A percentile compares a stretch with the other conserved stretches of the same genome.
These are phyloP conservation scores for Euptelea pleiosperma DNA, from an alignment of 164 flowering plant genomes.

Conservation along the genomic window DNA sequence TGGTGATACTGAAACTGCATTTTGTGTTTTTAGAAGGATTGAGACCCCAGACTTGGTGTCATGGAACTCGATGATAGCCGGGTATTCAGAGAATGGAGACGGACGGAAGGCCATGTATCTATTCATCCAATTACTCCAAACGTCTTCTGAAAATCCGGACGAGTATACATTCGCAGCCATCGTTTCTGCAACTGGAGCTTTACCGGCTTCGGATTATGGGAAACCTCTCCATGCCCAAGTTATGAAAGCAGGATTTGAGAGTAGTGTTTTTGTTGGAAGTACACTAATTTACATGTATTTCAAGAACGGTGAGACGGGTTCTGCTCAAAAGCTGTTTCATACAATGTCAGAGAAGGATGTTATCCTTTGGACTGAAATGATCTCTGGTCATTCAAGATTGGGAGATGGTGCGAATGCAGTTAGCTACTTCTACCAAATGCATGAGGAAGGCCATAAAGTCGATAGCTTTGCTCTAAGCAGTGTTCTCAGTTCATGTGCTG, in stretches of 20 bases:
- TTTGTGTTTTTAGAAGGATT: conserved; percentile 42
- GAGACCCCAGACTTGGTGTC: conserved; percentile 61
- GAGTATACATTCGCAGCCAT: conserved; percentile 67
- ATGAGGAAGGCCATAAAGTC: conserved; percentile 38
- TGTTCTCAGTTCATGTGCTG: conserved; percentile 77
- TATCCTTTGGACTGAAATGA: conserved; percentile 89
- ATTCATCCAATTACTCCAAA: conserved; percentile 37
- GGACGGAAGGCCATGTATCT: conserved; percentile 55
- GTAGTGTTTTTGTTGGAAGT: conserved; percentile 57
- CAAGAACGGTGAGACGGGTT: conserved; percentile 42
- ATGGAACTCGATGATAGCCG: conserved; percentile 80
- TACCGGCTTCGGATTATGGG: conserved; percentile 42
- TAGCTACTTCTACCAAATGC: conserved; percentile 50
- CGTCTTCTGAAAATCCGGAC: conserved; percentile 49
- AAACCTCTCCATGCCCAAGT: conserved; percentile 67
- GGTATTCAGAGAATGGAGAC: conserved; percentile 50
- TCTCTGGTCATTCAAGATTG: conserved; percentile 54
- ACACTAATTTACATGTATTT: conserved; percentile 74
- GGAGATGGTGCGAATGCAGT: conserved; percentile 56
- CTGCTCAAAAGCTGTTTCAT: conserved; percentile 45
- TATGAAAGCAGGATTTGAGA: conserved; percentile 43
- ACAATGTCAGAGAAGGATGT: conserved; percentile 51
- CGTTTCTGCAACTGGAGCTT: conserved; percentile 41
- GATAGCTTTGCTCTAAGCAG: conserved; percentile 73
- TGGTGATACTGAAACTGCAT: conserved; percentile 43